phyloP scores from a whole-genome alignment of 2,329 filamentous ascomycete species.

The Emergomyces orientalis region DNA sequence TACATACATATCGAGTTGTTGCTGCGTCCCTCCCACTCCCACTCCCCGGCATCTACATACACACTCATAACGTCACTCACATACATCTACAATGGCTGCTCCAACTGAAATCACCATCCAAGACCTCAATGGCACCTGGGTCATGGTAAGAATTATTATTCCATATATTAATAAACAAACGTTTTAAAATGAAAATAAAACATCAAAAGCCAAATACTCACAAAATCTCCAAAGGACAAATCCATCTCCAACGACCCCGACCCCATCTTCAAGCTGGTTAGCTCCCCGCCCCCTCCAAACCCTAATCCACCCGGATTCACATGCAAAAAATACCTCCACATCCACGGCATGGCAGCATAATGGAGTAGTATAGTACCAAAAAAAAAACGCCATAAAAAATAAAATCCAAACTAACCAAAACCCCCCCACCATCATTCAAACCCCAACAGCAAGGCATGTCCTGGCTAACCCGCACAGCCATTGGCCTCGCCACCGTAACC shows the following conservation, averaged over 20 bases:
- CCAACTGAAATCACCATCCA: constrained; percentile 56
- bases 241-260: constrained; percentile 60
- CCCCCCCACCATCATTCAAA: too few relatives aligned
- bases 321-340: constrained; percentile 7
- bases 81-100: constrained; percentile 56
- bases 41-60: too few relatives aligned
- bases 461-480: constrained; percentile 63
- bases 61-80: constrained; percentile 13
- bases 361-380: too few relatives aligned
- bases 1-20: too few relatives aligned
- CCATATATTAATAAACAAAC: not conserved
- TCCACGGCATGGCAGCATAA: too few relatives aligned
- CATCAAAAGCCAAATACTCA: not conserved
- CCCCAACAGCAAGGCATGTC: constrained; percentile 52
- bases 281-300: constrained; percentile 11
- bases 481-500: constrained; percentile 59
- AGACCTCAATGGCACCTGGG: constrained; percentile 60
- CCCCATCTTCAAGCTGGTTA: constrained; percentile 54
- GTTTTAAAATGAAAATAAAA: constrained; percentile 1
- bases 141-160: constrained; percentile 46
- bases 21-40: too few relatives aligned
- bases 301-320: not conserved
- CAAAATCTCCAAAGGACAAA: constrained; percentile 53
- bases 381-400: not conserved
- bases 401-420: too few relatives aligned